Conservation (phyloP, 148 eudicot genomes). For the Rhododendron simsii region DNA sequence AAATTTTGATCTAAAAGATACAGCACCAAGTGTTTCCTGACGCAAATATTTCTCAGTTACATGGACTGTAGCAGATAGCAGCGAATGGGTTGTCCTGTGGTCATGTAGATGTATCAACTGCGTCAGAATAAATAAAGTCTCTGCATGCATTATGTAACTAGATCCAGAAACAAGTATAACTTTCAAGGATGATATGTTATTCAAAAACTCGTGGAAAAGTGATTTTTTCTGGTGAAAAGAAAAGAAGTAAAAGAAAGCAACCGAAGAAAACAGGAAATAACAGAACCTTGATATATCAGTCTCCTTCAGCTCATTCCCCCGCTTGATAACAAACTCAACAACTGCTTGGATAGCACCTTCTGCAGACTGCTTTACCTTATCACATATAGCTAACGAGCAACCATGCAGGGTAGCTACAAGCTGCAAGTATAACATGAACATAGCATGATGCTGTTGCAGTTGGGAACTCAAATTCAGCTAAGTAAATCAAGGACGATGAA, state of each 20-base stretch:
- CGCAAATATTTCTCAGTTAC: slow-evolving; percentile 84
- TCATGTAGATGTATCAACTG: slow-evolving; percentile 11
- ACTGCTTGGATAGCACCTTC: slow-evolving; percentile 94
- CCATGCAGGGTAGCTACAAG: slow-evolving; percentile 79
- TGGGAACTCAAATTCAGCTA: neutral
- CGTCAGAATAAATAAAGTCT: neutral
- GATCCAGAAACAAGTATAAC: neutral
- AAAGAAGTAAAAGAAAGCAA: neutral
- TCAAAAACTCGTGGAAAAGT: neutral
- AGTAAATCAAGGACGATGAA: neutral
- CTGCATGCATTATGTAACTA: neutral
- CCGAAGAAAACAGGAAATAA: neutral
- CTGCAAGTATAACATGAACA: slow-evolving; percentile 36
- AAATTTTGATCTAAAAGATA: slow-evolving; percentile 44
- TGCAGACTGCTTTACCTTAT: slow-evolving; percentile 87
- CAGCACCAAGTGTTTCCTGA: slow-evolving; percentile 89
- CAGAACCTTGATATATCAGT: slow-evolving; percentile 78
- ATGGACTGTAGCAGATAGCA: slow-evolving; percentile 80
- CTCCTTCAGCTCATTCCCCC: slow-evolving; percentile 85
- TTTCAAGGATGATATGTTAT: neutral
- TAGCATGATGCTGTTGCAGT: slow-evolving; percentile 4
- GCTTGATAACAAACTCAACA: slow-evolving; percentile 63
- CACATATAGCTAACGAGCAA: slow-evolving; percentile 83
- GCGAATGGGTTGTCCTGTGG: slow-evolving; percentile 85
- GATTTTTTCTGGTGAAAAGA: neutral